A percentile compares a stretch with the other conserved stretches of the same genome.
Conservation (phyloP, 768 basidiomycete genomes). For the Russula sp. region DNA sequence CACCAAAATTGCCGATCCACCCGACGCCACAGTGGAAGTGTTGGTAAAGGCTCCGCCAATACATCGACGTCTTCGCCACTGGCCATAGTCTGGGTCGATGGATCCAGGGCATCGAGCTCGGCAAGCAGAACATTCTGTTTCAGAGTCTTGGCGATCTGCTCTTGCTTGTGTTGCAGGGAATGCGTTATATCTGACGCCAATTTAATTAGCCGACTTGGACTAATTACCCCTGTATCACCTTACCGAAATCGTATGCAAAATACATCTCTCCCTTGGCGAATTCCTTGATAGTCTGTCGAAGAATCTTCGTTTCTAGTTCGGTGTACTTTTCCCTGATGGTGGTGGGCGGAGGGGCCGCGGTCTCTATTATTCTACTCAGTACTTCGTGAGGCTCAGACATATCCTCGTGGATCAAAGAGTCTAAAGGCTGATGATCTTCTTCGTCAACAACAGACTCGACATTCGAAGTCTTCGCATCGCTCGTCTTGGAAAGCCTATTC, state of each 20-base stretch:
- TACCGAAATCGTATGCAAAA: conserved; percentile 84
- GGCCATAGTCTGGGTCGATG: conserved; percentile 33
- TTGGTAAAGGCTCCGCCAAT: conserved; percentile 68
- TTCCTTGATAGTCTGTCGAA: conserved; percentile 73
- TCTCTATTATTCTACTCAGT: conserved; percentile 54
- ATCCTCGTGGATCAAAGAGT: conserved; percentile 28
- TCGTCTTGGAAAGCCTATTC: conserved; percentile 53
- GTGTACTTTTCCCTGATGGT: conserved; percentile 64
- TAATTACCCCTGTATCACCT: conserved; percentile 25
- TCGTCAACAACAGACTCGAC: conserved; percentile 22
- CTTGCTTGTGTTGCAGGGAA: conserved; percentile 76
- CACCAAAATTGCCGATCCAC: conserved; percentile 94
- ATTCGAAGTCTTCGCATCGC: background rate
- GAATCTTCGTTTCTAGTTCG: conserved; percentile 80
- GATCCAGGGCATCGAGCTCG: conserved; percentile 53
- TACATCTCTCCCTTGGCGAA: conserved; percentile 87
- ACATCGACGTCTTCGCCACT: conserved; percentile 46
- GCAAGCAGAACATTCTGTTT: conserved; percentile 58
- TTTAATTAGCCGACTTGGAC: background rate
- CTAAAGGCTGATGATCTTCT: conserved; percentile 21
- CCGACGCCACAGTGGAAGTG: conserved; percentile 85
- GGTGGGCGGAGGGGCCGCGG: conserved; percentile 59
- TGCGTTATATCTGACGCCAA: conserved; percentile 66
- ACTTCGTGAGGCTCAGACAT: conserved; percentile 46
- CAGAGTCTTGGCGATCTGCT: conserved; percentile 54